These are phyloP conservation scores for Wallacemonas collosoma DNA, from an alignment of 208 protist species.

Conservation along the genomic window DNA sequence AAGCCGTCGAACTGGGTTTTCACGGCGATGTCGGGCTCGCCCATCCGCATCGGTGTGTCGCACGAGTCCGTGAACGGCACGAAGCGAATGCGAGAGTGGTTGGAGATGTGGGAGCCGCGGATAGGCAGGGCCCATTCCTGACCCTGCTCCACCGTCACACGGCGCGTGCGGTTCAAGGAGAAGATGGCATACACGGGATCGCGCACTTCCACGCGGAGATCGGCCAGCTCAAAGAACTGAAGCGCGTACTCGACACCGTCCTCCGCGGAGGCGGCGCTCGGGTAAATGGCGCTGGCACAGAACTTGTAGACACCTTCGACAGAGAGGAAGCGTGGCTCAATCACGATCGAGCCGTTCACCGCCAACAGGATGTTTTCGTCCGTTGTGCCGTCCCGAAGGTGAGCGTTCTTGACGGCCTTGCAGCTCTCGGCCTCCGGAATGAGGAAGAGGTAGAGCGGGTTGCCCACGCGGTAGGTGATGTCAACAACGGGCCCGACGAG, in stretches of 20 bases:
- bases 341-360: constrained; percentile 55
- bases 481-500: constrained; percentile 61
- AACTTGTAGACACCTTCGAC: constrained; percentile 54
- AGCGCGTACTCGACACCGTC: constrained; percentile 51
- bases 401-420: constrained; percentile 47
- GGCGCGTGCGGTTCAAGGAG: constrained; percentile 57
- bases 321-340: constrained; percentile 52
- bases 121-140: constrained; percentile 71
- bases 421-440: constrained; percentile 43
- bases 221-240: constrained; percentile 58
- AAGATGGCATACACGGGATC: constrained; percentile 63
- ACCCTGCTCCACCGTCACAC: constrained; percentile 67
- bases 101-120: constrained; percentile 55
- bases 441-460: constrained; percentile 69
- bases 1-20: constrained; percentile 48
- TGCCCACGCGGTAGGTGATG: constrained; percentile 44
- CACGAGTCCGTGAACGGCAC: constrained; percentile 32
- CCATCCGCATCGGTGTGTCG: constrained; percentile 41
- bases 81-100: constrained; percentile 55
- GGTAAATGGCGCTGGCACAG: constrained; percentile 63
- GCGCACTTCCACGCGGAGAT: constrained; percentile 44
- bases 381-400: constrained; percentile 34
- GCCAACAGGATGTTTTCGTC: constrained; percentile 44
- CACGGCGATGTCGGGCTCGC: constrained; percentile 31
- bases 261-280: constrained; percentile 27